A percentile compares a stretch with the other conserved stretches of the same genome.
Conservation (phyloP, 768 basidiomycete species). For the Tephrocybe sp. region DNA sequence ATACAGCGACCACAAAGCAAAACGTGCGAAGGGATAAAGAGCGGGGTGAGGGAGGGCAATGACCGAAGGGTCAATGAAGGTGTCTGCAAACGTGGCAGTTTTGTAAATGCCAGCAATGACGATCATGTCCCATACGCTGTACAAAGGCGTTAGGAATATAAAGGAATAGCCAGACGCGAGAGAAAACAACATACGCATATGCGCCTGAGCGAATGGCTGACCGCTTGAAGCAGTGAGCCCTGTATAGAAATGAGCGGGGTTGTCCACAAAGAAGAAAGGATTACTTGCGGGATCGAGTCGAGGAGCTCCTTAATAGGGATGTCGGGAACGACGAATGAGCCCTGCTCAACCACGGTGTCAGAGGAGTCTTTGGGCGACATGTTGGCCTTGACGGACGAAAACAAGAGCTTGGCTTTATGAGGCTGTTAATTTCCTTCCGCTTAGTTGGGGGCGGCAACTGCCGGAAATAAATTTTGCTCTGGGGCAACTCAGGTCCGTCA, state of each 20-base stretch:
- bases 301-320: constrained; percentile 86
- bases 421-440: constrained; percentile 1
- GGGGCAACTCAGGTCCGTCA: constrained; percentile 6
- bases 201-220: constrained; percentile 75
- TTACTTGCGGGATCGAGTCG: constrained; percentile 73
- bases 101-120: constrained; percentile 72
- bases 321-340: constrained; percentile 70
- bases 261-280: constrained; percentile 5
- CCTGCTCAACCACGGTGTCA: constrained; percentile 49
- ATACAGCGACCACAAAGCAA: constrained; percentile 79
- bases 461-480: constrained; percentile 12
- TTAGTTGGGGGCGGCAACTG: constrained; percentile 16
- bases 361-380: constrained; percentile 33
- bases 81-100: constrained; percentile 59
- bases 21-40: constrained; percentile 58
- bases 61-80: constrained; percentile 53
- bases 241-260: constrained; percentile 23
- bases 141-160: constrained; percentile 2
- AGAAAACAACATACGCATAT: constrained; percentile 72
- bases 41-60: constrained; percentile 56
- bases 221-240: constrained; percentile 87
- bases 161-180: not conserved
- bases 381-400: constrained; percentile 13
- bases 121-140: constrained; percentile 70
- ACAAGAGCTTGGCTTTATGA: constrained; percentile 13